phyloP scores from a whole-genome alignment of 805 yeast species.

The Zygoascus ofunaensis region DNA sequence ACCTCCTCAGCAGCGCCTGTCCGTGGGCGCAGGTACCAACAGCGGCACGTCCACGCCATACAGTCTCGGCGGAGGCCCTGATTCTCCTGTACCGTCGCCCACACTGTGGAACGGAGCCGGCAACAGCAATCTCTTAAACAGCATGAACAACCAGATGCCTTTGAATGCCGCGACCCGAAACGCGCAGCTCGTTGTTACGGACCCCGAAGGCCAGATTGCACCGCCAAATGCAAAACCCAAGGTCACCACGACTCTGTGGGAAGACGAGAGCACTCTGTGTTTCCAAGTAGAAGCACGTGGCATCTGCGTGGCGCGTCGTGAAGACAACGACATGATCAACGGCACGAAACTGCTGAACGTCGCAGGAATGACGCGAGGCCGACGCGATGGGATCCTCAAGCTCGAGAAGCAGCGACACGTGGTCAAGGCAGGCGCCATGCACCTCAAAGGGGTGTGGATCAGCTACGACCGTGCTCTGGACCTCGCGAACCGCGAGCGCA shows the following conservation, averaged over 20 bases:
- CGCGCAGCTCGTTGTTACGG: conserved; percentile 24
- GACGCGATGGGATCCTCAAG: conserved; percentile 76
- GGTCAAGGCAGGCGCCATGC: conserved; percentile 84
- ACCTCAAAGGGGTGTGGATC: conserved; percentile 81
- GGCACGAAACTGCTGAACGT: conserved; percentile 76
- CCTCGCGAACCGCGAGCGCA: conserved; percentile 74
- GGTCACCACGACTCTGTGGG: conserved; percentile 82
- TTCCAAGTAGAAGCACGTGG: conserved; percentile 80
- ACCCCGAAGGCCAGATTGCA: conserved; percentile 32
- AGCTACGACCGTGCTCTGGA: conserved; percentile 76
- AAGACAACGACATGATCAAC: conserved; percentile 75
- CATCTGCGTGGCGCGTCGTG: conserved; percentile 71
- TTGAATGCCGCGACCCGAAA: neutral
- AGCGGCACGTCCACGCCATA: neutral
- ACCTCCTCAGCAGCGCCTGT: neutral
- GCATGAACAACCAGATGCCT: neutral
- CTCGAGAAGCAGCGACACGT: conserved; percentile 71
- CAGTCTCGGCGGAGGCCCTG: neutral
- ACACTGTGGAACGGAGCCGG: neutral
- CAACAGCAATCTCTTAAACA: neutral
- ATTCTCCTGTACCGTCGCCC: neutral
- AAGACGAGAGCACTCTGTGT: conserved; percentile 74
- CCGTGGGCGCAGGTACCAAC: neutral
- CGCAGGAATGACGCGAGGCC: conserved; percentile 81
- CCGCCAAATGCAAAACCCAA: conserved; percentile 40